Evolutionary conservation across 164 flowering plant species (phyloP).

Genomic region (Umbilicus rupestris): DNA sequence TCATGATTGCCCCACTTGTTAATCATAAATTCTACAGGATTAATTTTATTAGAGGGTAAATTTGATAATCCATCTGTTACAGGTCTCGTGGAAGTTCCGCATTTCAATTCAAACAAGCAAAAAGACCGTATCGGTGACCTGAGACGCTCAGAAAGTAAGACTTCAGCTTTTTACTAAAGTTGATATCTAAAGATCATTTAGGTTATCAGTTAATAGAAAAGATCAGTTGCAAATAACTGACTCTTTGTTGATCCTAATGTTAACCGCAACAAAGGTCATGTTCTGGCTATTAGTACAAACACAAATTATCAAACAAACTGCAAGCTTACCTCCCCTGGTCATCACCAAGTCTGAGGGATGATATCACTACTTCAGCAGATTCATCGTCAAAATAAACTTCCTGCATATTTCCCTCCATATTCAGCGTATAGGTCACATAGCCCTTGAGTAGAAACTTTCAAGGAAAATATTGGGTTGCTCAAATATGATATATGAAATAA

Average conservation of each 20-base stretch:
- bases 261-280: not conserved
- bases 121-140: no score
- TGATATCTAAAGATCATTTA: no score
- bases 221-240: no score
- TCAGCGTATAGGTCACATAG: not conserved
- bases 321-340: conserved; percentile 72
- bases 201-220: not conserved
- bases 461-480: not conserved
- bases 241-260: not conserved
- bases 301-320: not conserved
- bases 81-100: no score
- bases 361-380: conserved; percentile 95
- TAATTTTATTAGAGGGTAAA: no score
- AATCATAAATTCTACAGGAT: no score
- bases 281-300: not conserved
- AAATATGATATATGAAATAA: no score
- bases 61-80: no score
- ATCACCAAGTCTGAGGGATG: conserved; percentile 87
- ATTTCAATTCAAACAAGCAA: no score
- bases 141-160: no score
- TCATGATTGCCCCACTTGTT: no score
- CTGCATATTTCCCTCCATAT: conserved; percentile 28
- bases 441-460: not conserved
- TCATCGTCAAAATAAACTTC: conserved; percentile 95
- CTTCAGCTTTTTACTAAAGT: no score